A percentile compares a stretch with the other conserved stretches of the same genome.
phyloP scores from a whole-genome alignment of 345 rosid species.

The Bruguiera parviflora region DNA sequence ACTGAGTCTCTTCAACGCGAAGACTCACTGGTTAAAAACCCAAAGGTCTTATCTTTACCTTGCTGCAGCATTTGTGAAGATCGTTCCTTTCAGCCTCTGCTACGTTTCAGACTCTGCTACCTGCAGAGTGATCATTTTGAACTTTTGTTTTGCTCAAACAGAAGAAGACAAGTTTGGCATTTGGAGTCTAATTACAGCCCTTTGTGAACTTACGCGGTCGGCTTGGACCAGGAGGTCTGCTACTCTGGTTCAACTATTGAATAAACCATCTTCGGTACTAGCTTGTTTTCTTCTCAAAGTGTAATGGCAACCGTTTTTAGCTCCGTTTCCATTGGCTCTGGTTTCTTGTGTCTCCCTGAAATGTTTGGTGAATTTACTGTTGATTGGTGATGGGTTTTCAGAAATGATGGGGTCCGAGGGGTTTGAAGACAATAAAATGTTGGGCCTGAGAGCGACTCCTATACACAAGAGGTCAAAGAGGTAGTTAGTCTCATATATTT shows the following conservation, averaged over 20 bases:
- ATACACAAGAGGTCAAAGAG: constrained; percentile 87
- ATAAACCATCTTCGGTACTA: constrained; percentile 15
- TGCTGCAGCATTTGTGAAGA: constrained; percentile 17
- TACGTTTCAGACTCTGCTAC: constrained; percentile 28
- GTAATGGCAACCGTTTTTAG: constrained; percentile 26
- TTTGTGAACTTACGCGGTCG: constrained; percentile 20
- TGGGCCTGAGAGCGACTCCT: constrained; percentile 49
- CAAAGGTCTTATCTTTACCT: constrained; percentile 37
- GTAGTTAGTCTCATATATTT: constrained; percentile 35
- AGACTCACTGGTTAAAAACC: constrained; percentile 44
- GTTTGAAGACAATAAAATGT: constrained; percentile 41
- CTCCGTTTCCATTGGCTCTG: constrained; percentile 11
- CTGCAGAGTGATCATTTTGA: constrained; percentile 28
- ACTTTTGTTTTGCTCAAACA: constrained; percentile 17
- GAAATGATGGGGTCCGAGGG: constrained; percentile 60
- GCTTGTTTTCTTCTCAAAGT: constrained; percentile 19
- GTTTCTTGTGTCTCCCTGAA: constrained; percentile 7
- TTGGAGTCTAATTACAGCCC: constrained; percentile 23
- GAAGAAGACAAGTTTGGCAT: constrained; percentile 28
- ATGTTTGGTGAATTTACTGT: constrained; percentile 10
- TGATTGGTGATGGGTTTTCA: constrained; percentile 29
- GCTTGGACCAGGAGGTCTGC: constrained; percentile 7
- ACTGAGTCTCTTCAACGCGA: constrained; percentile 30
- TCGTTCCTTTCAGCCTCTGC: constrained; percentile 19
- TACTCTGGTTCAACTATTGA: constrained; percentile 17